Percentiles rank a stretch among this genome's conserved stretches.
Evolutionary conservation across 2,329 filamentous ascomycete genomes (phyloP).

Genomic region (Madurella mycetomatis): DNA sequence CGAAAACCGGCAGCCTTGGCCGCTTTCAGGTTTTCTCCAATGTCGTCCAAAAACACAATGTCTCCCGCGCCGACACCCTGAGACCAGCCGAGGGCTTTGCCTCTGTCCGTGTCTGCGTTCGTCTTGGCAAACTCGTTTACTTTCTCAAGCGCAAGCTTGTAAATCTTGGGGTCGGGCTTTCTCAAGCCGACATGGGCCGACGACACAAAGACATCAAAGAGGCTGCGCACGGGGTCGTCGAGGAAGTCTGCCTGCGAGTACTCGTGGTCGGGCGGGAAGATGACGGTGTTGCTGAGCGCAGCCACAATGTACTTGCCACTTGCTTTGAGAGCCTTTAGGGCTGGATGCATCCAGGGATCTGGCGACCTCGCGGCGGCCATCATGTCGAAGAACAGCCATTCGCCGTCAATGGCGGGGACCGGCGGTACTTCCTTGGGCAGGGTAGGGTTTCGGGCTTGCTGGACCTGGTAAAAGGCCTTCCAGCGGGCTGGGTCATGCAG

Average conservation of each 20-base stretch:
- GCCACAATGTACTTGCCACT: slow-evolving; percentile 67
- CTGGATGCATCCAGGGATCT: slow-evolving; percentile 87
- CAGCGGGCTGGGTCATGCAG: slow-evolving; percentile 64
- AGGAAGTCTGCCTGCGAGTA: slow-evolving; percentile 54
- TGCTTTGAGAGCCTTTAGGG: slow-evolving; percentile 62
- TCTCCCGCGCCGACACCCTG: slow-evolving; percentile 58
- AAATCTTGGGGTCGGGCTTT: slow-evolving; percentile 82
- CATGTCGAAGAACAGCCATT: slow-evolving; percentile 85
- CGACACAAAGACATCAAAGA: slow-evolving; percentile 85
- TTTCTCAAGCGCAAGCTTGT: slow-evolving; percentile 64
- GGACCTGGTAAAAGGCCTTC: slow-evolving; percentile 56
- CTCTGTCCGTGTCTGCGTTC: slow-evolving; percentile 41
- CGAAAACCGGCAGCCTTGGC: slow-evolving; percentile 69
- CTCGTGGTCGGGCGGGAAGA: slow-evolving; percentile 71
- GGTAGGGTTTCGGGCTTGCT: slow-evolving; percentile 39
- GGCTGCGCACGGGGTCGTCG: slow-evolving; percentile 53
- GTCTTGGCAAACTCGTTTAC: slow-evolving; percentile 59
- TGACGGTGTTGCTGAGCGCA: slow-evolving; percentile 84
- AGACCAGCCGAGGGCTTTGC: slow-evolving; percentile 40
- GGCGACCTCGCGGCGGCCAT: slow-evolving; percentile 67
- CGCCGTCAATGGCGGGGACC: slow-evolving; percentile 69
- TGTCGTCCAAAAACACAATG: slow-evolving; percentile 86
- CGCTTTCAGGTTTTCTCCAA: slow-evolving; percentile 85
- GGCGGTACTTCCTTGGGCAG: slow-evolving; percentile 48
- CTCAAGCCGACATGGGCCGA: slow-evolving; percentile 82